phyloP scores from a whole-genome alignment of 345 rosid genomes.

The Salix koriyanagi region DNA sequence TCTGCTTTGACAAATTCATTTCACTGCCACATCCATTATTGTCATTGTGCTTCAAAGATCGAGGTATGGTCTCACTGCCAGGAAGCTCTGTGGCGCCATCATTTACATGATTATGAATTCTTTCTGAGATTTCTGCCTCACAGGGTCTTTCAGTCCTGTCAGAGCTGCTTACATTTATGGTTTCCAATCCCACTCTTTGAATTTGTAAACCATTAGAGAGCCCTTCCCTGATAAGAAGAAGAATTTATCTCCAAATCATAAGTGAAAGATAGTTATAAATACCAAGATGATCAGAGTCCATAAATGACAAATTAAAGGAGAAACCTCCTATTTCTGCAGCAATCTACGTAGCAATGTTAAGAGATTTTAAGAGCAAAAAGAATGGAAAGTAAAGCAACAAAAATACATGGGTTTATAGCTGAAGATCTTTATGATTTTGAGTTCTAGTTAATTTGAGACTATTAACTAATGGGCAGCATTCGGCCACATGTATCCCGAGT shows the following conservation, averaged over 20 bases:
- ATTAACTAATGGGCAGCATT: background rate
- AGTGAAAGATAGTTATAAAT: background rate
- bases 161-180: background rate
- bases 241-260: conserved; percentile 3
- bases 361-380: background rate
- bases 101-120: background rate
- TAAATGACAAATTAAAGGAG: background rate
- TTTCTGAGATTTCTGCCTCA: conserved; percentile 8
- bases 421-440: background rate
- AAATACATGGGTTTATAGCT: background rate
- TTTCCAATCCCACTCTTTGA: conserved; percentile 8
- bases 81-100: background rate
- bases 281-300: background rate
- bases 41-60: conserved; percentile 3
- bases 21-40: background rate
- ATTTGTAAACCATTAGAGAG: conserved; percentile 4
- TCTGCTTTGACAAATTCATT: too few relatives aligned
- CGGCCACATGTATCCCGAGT: background rate
- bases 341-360: background rate
- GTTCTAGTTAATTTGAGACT: background rate
- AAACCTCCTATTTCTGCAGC: background rate
- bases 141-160: conserved; percentile 11
- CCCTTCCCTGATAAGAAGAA: conserved; percentile 14
- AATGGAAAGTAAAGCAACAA: too few relatives aligned
- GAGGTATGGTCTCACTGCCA: conserved; percentile 5